Evolutionary conservation across 192 early-diverging fungal genomes (phyloP), one percentile per base, ranked within the genome.

Genomic region (Diversispora eburnea): DNA sequence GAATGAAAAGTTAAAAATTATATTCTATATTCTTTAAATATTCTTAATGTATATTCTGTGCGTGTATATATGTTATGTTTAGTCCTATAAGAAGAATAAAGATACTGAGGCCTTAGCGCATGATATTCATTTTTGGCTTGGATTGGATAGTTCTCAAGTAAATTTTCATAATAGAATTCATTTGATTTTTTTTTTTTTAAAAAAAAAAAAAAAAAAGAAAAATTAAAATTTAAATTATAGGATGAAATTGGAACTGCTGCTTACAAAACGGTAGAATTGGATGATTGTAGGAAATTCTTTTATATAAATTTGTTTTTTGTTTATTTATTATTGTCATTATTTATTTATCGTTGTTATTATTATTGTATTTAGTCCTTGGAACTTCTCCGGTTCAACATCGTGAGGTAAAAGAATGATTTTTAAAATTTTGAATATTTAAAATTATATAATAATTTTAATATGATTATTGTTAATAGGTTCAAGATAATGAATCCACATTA

Each of bases 51-150:
- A 46, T 10, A 19, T 17, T 45, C 10, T 13, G 39, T 73, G 10
- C 12, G 12, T 54, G 0, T 54, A 17, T 4, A 7, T 17, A 54
- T 17, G 12, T 54, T 52, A 52, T 15, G 17, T 1, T 20, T 75
- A 70, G 68, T 63, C 60, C 20, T 63, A 62, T 54, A 49, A 52
- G 64, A 88, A 87, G 72, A 85, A 87, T 75, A 74, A 84, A 49
- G 76, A 88, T 58, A 81, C 77, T 0, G 85, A 89, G 39, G 83
- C 77, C 12, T 79, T 94, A 9, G 72, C 85, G n/a, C 90, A 94
- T 61, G 83, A 94, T 71, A 83, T 93, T 72, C 92, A 94, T 80
- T 94, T 93, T 74, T 94, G 93, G 92, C 84, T 94, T 56, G 93
- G 93, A 17, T 67, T 84, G 17, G 85, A 92, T 57, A 92, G 91